These are phyloP conservation scores for Fabrea salina DNA, from an alignment of 169 alveolate species.

Conservation along the genomic window DNA sequence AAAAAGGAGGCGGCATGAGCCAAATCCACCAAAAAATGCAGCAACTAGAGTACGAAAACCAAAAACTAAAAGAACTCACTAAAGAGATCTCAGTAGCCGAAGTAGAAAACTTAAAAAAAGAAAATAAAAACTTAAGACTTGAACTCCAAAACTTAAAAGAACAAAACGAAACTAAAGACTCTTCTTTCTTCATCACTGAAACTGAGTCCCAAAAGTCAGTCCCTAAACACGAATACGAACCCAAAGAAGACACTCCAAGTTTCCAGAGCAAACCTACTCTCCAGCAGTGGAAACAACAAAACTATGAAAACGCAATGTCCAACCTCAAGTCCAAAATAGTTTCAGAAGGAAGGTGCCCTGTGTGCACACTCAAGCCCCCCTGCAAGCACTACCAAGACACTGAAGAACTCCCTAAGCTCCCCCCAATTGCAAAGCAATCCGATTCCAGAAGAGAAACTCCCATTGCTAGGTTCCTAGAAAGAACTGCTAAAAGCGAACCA, in stretches of 20 bases:
- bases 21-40: constrained; percentile 45
- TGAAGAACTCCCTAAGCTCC: not conserved
- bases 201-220: not conserved
- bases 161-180: not conserved
- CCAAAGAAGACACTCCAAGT: not conserved
- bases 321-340: not conserved
- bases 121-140: constrained; percentile 60
- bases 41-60: constrained; percentile 57
- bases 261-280: not conserved
- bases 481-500: not conserved
- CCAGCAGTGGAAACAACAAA: not conserved
- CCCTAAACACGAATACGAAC: not conserved
- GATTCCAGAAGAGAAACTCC: not conserved
- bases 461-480: not conserved
- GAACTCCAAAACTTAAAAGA: constrained; percentile 56
- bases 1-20: constrained; percentile 44
- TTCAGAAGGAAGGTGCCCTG: constrained; percentile 26
- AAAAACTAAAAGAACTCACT: constrained; percentile 41
- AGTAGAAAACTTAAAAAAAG: constrained; percentile 61
- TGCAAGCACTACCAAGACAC: constrained; percentile 26
- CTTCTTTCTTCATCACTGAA: not conserved
- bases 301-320: constrained; percentile 5
- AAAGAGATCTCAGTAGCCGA: constrained; percentile 37
- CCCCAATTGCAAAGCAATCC: no score
- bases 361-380: constrained; percentile 28